Evolutionary conservation across 2,329 filamentous ascomycete species (phyloP).

Genomic region (Xylariaceae sp.): DNA sequence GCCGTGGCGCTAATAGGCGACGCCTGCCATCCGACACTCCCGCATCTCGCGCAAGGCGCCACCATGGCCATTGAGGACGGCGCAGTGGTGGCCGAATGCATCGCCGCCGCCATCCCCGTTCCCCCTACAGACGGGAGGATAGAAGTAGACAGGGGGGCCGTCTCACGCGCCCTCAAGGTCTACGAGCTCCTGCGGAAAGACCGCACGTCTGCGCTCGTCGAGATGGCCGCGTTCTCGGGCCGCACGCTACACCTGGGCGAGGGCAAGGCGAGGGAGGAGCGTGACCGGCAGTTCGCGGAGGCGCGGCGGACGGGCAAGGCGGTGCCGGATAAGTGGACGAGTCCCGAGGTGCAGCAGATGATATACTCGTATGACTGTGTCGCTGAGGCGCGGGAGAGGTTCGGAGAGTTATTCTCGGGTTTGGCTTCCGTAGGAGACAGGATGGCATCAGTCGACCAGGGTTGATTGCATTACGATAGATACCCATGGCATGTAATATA

Average conservation of each 20-base stretch:
- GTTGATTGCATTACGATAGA: not conserved
- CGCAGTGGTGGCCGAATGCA: slow-evolving; percentile 50
- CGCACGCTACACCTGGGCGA: slow-evolving; percentile 54
- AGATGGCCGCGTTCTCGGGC: slow-evolving; percentile 47
- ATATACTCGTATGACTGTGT: slow-evolving; percentile 61
- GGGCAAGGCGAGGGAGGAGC: slow-evolving; percentile 53
- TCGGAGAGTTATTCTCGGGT: slow-evolving; percentile 41
- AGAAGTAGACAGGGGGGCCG: slow-evolving; percentile 30
- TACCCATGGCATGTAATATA: not conserved
- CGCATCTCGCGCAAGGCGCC: slow-evolving; percentile 61
- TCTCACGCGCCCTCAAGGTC: slow-evolving; percentile 46
- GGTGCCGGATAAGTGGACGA: slow-evolving; percentile 64
- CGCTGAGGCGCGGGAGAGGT: slow-evolving; percentile 47
- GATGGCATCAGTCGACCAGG: slow-evolving; percentile 1
- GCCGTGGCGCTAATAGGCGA: slow-evolving; percentile 56
- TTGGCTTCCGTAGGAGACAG: slow-evolving; percentile 16
- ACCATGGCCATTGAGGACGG: slow-evolving; percentile 65
- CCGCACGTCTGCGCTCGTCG: slow-evolving; percentile 47
- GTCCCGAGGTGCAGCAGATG: slow-evolving; percentile 61
- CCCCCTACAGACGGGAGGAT: slow-evolving; percentile 8
- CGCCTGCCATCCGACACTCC: slow-evolving; percentile 62
- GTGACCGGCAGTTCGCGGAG: slow-evolving; percentile 51
- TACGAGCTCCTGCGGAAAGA: slow-evolving; percentile 54
- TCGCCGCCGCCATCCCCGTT: slow-evolving; percentile 30
- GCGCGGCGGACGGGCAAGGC: slow-evolving; percentile 43